These are phyloP conservation scores for Phaffia australis DNA, from an alignment of 768 basidiomycete species.

Conservation along the genomic window DNA sequence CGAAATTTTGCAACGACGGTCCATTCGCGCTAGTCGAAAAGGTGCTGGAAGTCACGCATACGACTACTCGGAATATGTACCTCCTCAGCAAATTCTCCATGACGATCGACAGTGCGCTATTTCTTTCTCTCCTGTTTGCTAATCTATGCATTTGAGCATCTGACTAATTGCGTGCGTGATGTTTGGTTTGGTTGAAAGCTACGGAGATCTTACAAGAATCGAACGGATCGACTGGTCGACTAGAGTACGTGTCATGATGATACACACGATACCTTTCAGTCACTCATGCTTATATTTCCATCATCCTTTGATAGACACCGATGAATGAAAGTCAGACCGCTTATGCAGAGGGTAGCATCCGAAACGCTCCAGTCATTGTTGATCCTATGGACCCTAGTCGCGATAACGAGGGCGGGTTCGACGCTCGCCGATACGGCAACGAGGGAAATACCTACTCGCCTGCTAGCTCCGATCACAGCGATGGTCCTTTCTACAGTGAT, in stretches of 20 bases:
- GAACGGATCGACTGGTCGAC: constrained; percentile 24
- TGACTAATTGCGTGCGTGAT: background rate
- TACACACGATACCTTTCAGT: background rate
- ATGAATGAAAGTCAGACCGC: constrained; percentile 18
- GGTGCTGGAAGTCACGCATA: constrained; percentile 23
- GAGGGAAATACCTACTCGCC: constrained; percentile 7
- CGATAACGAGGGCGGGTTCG: no score
- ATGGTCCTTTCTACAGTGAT: constrained; percentile 16
- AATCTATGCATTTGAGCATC: no score
- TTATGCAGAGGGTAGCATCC: constrained; percentile 15
- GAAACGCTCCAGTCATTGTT: constrained; percentile 8
- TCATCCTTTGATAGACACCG: background rate
- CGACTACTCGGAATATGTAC: constrained; percentile 26
- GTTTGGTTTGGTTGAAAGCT: background rate
- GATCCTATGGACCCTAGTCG: constrained; percentile 24
- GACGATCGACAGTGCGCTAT: no score
- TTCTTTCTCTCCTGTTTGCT: no score
- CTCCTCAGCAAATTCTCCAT: background rate
- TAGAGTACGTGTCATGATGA: background rate
- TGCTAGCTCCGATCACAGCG: constrained; percentile 14
- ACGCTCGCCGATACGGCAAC: constrained; percentile 11
- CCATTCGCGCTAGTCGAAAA: constrained; percentile 45
- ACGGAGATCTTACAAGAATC: constrained; percentile 23
- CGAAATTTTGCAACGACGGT: constrained; percentile 86
- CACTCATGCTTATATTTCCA: background rate